Evolutionary conservation across 2,329 filamentous ascomycete genomes (phyloP).

Genomic region (Fusarium poae): DNA sequence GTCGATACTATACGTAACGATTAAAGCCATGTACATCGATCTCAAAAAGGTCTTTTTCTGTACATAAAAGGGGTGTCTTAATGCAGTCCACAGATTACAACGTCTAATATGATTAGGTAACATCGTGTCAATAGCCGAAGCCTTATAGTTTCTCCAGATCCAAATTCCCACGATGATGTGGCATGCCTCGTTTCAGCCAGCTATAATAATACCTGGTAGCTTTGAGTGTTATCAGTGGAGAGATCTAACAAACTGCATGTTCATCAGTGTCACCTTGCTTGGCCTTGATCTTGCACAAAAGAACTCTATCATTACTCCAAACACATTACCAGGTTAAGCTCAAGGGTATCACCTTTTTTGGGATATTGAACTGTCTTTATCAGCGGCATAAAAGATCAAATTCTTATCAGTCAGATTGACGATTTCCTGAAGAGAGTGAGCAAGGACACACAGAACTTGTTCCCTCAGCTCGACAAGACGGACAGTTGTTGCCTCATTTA

Average conservation of each 20-base stretch:
- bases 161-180: too few relatives aligned
- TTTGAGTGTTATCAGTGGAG: too few relatives aligned
- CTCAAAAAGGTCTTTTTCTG: too few relatives aligned
- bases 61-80: too few relatives aligned
- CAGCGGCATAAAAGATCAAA: slow-evolving; percentile 61
- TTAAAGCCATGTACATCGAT: too few relatives aligned
- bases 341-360: slow-evolving; percentile 58
- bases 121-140: too few relatives aligned
- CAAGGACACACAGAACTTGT: slow-evolving; percentile 40
- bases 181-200: too few relatives aligned
- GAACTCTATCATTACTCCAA: not conserved
- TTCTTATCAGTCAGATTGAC: slow-evolving; percentile 59
- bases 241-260: not conserved
- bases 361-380: slow-evolving; percentile 62
- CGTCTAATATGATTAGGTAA: too few relatives aligned
- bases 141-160: too few relatives aligned
- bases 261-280: not conserved
- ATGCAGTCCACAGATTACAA: too few relatives aligned
- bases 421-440: slow-evolving; percentile 51
- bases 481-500: slow-evolving; percentile 57
- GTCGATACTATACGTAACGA: too few relatives aligned
- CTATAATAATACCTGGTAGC: too few relatives aligned
- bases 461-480: slow-evolving; percentile 39
- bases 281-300: not conserved
- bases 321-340: slow-evolving; percentile 62